These are phyloP conservation scores for Blastobotrys aristatus DNA, from an alignment of 1,139 yeast genomes.

Conservation along the genomic window DNA sequence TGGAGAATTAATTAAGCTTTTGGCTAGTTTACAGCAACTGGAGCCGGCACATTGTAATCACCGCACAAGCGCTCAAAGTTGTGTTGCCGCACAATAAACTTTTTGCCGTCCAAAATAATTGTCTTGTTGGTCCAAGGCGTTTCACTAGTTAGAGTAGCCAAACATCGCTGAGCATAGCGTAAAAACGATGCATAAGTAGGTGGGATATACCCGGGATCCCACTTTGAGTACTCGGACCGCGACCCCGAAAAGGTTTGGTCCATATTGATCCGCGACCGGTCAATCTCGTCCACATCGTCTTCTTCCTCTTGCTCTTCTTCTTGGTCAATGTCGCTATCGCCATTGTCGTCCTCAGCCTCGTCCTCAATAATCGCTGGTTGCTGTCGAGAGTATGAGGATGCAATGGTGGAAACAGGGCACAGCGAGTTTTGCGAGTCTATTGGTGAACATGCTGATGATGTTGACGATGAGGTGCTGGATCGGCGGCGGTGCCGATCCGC, in stretches of 20 bases:
- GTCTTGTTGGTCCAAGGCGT: slow-evolving; percentile 34
- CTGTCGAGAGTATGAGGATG: slow-evolving; percentile 10
- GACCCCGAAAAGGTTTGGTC: slow-evolving; percentile 6
- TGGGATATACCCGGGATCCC: slow-evolving; percentile 29
- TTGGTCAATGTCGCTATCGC: not conserved
- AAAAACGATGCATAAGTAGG: slow-evolving; percentile 23
- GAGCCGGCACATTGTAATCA: not conserved
- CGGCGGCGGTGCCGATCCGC: not conserved
- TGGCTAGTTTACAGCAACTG: not conserved
- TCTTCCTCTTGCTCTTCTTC: slow-evolving; percentile 13
- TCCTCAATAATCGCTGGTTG: not conserved
- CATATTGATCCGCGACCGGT: slow-evolving; percentile 10
- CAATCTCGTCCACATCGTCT: slow-evolving; percentile 6
- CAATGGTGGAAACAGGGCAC: slow-evolving; percentile 14
- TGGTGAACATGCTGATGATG: too few species aligned
- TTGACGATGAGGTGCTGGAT: not conserved
- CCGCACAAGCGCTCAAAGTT: slow-evolving; percentile 11
- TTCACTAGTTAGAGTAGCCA: slow-evolving; percentile 29
- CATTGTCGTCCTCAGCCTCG: slow-evolving; percentile 5
- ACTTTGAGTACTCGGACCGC: slow-evolving; percentile 18
- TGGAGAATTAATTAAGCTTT: too few species aligned
- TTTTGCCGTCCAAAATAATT: slow-evolving; percentile 24
- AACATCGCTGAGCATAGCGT: slow-evolving; percentile 32
- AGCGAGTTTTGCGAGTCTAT: slow-evolving; percentile 11
- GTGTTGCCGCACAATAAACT: slow-evolving; percentile 23